phyloP scores from a whole-genome alignment of 192 early-diverging fungal species.

The Umbelopsis ramanniana region DNA sequence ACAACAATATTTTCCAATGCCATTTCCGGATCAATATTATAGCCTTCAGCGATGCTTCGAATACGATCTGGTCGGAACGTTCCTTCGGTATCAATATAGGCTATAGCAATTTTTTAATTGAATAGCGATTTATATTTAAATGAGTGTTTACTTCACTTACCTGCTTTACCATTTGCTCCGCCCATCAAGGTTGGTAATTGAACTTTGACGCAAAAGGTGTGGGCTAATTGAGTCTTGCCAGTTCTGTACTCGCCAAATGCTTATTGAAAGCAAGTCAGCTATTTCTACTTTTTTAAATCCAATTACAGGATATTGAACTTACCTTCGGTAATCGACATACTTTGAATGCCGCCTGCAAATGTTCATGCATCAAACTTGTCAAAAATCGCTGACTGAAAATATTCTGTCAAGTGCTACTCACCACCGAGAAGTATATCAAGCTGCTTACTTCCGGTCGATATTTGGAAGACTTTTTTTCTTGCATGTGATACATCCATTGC shows the following conservation, averaged over 20 bases:
- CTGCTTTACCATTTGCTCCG: constrained; percentile 76
- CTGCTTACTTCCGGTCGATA: constrained; percentile 79
- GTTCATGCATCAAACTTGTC: not conserved
- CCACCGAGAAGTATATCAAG: constrained; percentile 80
- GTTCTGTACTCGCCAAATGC: constrained; percentile 89
- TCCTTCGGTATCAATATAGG: constrained; percentile 59
- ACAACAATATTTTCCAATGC: constrained; percentile 78
- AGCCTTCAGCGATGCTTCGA: constrained; percentile 71
- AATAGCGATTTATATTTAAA: too few species aligned
- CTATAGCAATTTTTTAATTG: not conserved
- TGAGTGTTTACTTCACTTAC: constrained; percentile 16
- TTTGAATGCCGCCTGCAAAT: constrained; percentile 70
- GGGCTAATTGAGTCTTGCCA: constrained; percentile 83
- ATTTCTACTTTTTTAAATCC: not conserved
- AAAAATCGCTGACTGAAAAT: not conserved
- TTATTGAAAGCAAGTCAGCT: not conserved
- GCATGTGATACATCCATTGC: constrained; percentile 58
- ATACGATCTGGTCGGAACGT: constrained; percentile 88
- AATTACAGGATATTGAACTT: too few species aligned
- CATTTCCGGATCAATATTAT: constrained; percentile 61
- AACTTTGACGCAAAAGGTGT: constrained; percentile 77
- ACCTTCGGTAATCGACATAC: constrained; percentile 80
- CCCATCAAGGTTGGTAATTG: constrained; percentile 76
- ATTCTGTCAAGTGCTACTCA: not conserved
- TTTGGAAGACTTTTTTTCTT: constrained; percentile 64